These are phyloP conservation scores for Jatropha podagrica DNA, from an alignment of 441 rosid genomes.

Conservation along the genomic window DNA sequence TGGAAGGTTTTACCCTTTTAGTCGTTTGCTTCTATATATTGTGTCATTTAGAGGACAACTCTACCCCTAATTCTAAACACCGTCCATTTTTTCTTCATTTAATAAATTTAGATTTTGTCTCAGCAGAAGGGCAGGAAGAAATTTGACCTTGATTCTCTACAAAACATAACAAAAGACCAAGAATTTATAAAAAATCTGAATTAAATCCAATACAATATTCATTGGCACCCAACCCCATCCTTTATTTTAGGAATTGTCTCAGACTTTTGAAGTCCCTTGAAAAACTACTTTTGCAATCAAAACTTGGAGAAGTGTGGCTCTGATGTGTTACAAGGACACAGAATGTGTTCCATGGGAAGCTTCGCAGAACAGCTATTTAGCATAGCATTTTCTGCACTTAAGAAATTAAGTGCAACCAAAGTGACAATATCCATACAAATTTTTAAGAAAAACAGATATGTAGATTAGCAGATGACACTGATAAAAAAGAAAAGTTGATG, in stretches of 20 bases:
- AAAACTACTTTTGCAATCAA: neutral
- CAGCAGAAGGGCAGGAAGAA: neutral
- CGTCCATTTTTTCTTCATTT: neutral
- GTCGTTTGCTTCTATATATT: neutral
- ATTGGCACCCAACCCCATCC: neutral
- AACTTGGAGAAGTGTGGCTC: neutral
- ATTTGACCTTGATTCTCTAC: neutral
- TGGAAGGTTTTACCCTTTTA: neutral
- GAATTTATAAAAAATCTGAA: neutral
- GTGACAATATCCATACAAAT: neutral
- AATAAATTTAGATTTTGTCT: neutral
- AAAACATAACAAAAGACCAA: neutral
- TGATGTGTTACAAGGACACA: neutral
- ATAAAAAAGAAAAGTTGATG: neutral
- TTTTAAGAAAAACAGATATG: neutral
- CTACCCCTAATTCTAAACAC: neutral
- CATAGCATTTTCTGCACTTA: neutral
- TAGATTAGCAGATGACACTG: neutral
- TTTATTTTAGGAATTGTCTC: neutral
- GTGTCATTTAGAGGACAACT: neutral
- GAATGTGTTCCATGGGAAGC: neutral
- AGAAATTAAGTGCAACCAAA: neutral
- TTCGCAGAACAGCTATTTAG: neutral
- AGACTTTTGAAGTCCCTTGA: neutral
- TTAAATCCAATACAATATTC: neutral